A percentile compares a stretch with the other conserved stretches of the same genome.
These are phyloP conservation scores for Trichosporon ovoides DNA, from an alignment of 1,284 basidiomycete genomes.

Conservation along the genomic window DNA sequence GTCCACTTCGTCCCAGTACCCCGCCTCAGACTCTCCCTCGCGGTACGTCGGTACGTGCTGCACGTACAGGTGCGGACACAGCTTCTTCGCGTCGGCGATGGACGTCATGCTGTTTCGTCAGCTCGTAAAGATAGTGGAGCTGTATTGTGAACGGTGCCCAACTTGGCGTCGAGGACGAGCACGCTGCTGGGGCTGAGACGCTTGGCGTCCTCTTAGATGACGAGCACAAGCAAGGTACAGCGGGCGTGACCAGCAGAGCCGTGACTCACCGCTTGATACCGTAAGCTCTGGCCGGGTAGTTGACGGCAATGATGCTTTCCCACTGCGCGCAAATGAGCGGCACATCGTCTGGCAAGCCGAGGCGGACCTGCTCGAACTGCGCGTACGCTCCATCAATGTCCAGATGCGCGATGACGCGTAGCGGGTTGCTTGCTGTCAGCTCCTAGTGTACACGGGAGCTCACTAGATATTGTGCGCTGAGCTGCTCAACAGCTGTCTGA, in stretches of 20 bases:
- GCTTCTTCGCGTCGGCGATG: conserved; percentile 70
- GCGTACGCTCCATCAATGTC: conserved; percentile 93
- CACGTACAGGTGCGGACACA: conserved; percentile 75
- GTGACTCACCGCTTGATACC: conserved; percentile 65
- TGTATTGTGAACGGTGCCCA: too few species aligned
- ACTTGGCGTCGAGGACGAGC: neutral
- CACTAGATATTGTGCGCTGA: neutral
- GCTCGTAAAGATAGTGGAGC: too few species aligned
- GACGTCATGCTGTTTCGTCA: conserved; percentile 28
- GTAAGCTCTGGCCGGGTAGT: conserved; percentile 85
- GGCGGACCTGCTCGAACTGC: conserved; percentile 77
- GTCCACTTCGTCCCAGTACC: conserved; percentile 82
- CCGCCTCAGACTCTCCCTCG: conserved; percentile 81
- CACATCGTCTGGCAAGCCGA: conserved; percentile 62
- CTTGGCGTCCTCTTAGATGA: neutral
- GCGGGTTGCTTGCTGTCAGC: conserved; percentile 31
- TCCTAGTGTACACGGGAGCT: neutral
- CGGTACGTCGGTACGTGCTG: conserved; percentile 82
- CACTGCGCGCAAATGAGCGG: conserved; percentile 92
- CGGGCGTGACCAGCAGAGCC: neutral
- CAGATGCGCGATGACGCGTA: conserved; percentile 69
- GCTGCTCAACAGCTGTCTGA: neutral
- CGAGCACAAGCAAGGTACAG: conserved; percentile 43
- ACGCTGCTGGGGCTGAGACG: neutral
- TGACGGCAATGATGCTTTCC: conserved; percentile 84